Conservation (phyloP, 371 early-diverging fungal genomes). For the Saksenaea oblongispora region DNA sequence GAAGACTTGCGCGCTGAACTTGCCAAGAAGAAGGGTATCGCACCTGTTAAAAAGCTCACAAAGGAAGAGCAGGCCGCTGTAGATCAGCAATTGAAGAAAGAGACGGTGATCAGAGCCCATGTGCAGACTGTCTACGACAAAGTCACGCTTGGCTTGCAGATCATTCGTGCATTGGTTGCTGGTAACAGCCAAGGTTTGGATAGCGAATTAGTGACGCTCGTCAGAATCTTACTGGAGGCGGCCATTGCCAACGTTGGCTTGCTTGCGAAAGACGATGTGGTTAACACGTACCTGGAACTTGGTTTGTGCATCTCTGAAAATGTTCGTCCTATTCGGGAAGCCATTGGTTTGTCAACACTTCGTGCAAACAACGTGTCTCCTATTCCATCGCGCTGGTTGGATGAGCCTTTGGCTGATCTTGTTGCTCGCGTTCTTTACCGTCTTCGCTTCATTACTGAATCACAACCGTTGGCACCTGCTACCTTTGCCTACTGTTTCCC, state of each 20-base stretch:
- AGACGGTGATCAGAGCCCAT: conserved; percentile 67
- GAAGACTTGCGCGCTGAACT: conserved; percentile 79
- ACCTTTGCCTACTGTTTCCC: conserved; percentile 87
- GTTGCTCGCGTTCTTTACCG: conserved; percentile 73
- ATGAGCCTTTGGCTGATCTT: conserved; percentile 66
- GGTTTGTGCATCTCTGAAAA: conserved; percentile 54
- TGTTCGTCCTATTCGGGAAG: conserved; percentile 47
- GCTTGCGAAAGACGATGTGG: conserved; percentile 57
- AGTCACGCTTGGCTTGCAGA: conserved; percentile 64
- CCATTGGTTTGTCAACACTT: conserved; percentile 69
- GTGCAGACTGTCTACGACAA: conserved; percentile 58
- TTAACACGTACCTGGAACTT: conserved; percentile 59
- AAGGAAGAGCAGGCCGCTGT: conserved; percentile 86
- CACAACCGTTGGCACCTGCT: conserved; percentile 65
- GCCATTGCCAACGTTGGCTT: conserved; percentile 55
- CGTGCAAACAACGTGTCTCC: conserved; percentile 64
- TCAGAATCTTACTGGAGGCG: conserved; percentile 48
- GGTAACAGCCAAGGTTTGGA: conserved; percentile 59
- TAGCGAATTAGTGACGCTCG: conserved; percentile 48
- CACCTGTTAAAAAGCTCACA: conserved; percentile 57
- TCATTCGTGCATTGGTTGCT: conserved; percentile 62
- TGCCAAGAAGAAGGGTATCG: conserved; percentile 66
- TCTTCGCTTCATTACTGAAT: conserved; percentile 71
- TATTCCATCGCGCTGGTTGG: conserved; percentile 72
- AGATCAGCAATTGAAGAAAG: conserved; percentile 74